Evolutionary conservation across 805 yeast genomes (phyloP).

Genomic region (Monosporozyma servazzii): DNA sequence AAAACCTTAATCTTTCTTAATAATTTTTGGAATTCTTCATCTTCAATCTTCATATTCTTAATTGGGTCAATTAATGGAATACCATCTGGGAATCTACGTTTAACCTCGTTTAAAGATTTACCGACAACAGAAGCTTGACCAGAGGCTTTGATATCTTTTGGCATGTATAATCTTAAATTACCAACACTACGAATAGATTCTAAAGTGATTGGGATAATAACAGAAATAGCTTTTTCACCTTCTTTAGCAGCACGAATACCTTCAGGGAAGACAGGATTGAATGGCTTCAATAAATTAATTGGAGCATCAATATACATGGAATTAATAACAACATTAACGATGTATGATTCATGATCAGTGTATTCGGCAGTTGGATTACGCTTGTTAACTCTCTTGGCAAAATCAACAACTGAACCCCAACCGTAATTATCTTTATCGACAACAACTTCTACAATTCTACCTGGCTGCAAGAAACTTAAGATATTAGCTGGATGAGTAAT

Average conservation of each 20-base stretch:
- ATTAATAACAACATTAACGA: slow-evolving; percentile 75
- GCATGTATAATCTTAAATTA: slow-evolving; percentile 71
- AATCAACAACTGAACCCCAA: slow-evolving; percentile 89
- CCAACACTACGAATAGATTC: slow-evolving; percentile 68
- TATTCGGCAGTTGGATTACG: slow-evolving; percentile 48
- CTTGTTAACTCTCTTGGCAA: slow-evolving; percentile 59
- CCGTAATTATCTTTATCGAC: slow-evolving; percentile 64
- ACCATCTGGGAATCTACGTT: slow-evolving; percentile 80
- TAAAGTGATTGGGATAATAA: slow-evolving; percentile 77
- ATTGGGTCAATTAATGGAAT: slow-evolving; percentile 88
- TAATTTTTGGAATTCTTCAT: slow-evolving; percentile 62
- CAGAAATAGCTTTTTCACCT: slow-evolving; percentile 64
- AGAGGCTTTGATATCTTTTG: slow-evolving; percentile 58
- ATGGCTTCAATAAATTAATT: slow-evolving; percentile 66
- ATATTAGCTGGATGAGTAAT: slow-evolving; percentile 87
- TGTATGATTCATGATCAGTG: slow-evolving; percentile 81
- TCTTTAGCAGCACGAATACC: slow-evolving; percentile 79
- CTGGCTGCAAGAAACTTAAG: slow-evolving; percentile 77
- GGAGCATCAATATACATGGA: slow-evolving; percentile 78
- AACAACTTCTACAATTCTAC: slow-evolving; percentile 67
- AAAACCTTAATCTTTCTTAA: slow-evolving; percentile 73
- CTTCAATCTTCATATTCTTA: slow-evolving; percentile 85
- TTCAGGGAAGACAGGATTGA: slow-evolving; percentile 69
- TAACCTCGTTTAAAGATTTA: slow-evolving; percentile 72
- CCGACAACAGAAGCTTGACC: slow-evolving; percentile 52